phyloP scores from a whole-genome alignment of 2,329 filamentous ascomycete genomes.

The Stagonosporopsis rhizophila region DNA sequence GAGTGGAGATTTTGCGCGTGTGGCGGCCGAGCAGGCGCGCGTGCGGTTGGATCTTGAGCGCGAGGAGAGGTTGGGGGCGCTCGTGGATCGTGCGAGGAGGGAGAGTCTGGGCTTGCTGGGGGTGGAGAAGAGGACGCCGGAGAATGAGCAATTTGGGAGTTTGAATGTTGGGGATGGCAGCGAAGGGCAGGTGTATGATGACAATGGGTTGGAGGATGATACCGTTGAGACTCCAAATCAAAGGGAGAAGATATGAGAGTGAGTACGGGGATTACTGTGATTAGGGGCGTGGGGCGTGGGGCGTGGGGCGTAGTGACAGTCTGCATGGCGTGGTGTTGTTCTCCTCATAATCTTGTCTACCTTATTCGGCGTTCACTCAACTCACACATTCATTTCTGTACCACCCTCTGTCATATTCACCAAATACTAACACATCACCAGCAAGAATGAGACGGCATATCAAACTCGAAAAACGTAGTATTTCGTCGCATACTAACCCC shows the following conservation, averaged over 20 bases:
- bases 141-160: too few relatives aligned
- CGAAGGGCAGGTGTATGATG: conserved; percentile 9
- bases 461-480: not conserved
- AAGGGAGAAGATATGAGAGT: not conserved
- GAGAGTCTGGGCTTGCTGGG: not conserved
- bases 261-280: not conserved
- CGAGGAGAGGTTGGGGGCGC: conserved; percentile 28
- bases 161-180: conserved; percentile 7
- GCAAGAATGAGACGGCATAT: too few relatives aligned
- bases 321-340: not conserved
- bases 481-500: not conserved
- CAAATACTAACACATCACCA: not conserved
- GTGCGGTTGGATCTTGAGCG: conserved; percentile 50
- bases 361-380: not conserved
- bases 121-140: not conserved
- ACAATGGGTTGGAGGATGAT: conserved; percentile 9
- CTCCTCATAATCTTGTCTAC: not conserved
- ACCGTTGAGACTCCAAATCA: not conserved
- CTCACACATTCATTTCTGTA: not conserved
- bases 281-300: too few relatives aligned
- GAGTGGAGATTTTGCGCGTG: conserved; percentile 33
- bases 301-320: not conserved
- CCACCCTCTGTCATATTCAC: not conserved
- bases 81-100: conserved; percentile 5
- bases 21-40: conserved; percentile 47